phyloP scores from a whole-genome alignment of 2,329 filamentous ascomycete species.

The Penicillium sp. region DNA sequence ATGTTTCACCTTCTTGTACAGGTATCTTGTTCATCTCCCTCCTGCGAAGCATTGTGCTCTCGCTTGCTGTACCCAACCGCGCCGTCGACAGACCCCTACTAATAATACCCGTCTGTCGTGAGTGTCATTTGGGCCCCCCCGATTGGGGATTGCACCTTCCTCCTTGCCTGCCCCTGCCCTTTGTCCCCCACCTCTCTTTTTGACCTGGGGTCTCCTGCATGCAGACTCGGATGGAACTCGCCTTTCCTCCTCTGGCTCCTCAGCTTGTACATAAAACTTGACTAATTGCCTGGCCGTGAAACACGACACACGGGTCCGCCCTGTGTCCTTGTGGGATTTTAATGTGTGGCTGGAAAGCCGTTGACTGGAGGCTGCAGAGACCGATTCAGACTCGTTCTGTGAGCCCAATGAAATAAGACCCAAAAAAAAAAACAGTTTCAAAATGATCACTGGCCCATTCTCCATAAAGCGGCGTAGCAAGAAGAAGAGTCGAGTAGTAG shows the following conservation, averaged over 20 bases:
- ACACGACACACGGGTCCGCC: slow-evolving; percentile 7
- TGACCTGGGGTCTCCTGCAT: neutral
- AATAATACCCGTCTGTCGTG: slow-evolving; percentile 6
- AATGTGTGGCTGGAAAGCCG: slow-evolving; percentile 21
- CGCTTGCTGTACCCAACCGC: slow-evolving; percentile 24
- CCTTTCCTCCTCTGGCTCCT: slow-evolving; percentile 15
- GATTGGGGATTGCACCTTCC: slow-evolving; percentile 5
- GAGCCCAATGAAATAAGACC: slow-evolving; percentile 19
- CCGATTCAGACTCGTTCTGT: slow-evolving; percentile 26
- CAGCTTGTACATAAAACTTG: slow-evolving; percentile 32
- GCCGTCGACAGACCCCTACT: slow-evolving; percentile 18
- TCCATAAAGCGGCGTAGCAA: too few species aligned
- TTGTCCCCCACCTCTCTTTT: slow-evolving; percentile 1
- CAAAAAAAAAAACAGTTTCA: slow-evolving; percentile 7
- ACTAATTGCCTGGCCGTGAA: slow-evolving; percentile 14
- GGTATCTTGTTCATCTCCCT: slow-evolving; percentile 8
- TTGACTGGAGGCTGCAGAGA: slow-evolving; percentile 24
- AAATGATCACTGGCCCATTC: neutral
- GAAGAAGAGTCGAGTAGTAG: too few species aligned
- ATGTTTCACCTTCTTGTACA: slow-evolving; percentile 27
- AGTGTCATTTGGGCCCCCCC: neutral
- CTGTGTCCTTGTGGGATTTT: slow-evolving; percentile 15
- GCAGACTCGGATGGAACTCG: too few species aligned
- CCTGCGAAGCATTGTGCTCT: slow-evolving; percentile 14
- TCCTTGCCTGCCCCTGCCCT: slow-evolving; percentile 5